These are phyloP conservation scores for Coprinellus aureogranulatus DNA, from an alignment of 768 basidiomycete species.

Conservation along the genomic window DNA sequence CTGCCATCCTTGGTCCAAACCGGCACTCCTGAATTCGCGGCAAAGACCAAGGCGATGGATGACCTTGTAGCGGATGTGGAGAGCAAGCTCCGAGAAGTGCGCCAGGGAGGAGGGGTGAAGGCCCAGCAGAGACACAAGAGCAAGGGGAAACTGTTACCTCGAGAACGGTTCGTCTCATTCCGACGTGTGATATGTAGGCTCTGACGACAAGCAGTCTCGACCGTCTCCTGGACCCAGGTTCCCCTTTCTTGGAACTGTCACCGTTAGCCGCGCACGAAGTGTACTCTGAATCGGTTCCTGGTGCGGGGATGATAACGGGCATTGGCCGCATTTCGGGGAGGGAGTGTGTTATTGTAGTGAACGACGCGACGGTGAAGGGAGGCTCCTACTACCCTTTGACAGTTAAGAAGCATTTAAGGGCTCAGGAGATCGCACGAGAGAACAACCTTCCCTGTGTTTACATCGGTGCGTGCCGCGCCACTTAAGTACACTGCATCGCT, in stretches of 20 bases:
- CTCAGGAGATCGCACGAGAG: constrained; percentile 92
- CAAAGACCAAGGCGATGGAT: constrained; percentile 69
- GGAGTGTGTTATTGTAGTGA: constrained; percentile 89
- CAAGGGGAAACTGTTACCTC: constrained; percentile 79
- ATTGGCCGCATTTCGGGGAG: constrained; percentile 73
- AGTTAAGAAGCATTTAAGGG: constrained; percentile 93
- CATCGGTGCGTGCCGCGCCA: constrained; percentile 52
- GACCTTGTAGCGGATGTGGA: constrained; percentile 64
- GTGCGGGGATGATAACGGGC: constrained; percentile 89
- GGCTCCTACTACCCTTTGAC: constrained; percentile 91
- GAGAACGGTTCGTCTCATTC: constrained; percentile 63
- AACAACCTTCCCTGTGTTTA: constrained; percentile 90
- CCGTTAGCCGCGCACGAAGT: constrained; percentile 84
- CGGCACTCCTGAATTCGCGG: constrained; percentile 66
- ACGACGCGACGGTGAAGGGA: constrained; percentile 92
- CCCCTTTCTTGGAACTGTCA: constrained; percentile 88
- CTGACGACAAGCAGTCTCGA: constrained; percentile 47
- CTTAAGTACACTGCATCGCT: background rate
- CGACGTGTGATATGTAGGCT: background rate
- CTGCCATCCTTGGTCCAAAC: constrained; percentile 72
- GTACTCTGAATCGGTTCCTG: constrained; percentile 78
- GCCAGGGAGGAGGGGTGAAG: constrained; percentile 72
- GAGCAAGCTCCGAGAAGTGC: constrained; percentile 52
- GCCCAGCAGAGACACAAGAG: constrained; percentile 71
- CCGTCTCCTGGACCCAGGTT: constrained; percentile 76